These are phyloP conservation scores for Cladophialophora bantiana DNA, from an alignment of 2,329 filamentous ascomycete genomes.

Conservation along the genomic window DNA sequence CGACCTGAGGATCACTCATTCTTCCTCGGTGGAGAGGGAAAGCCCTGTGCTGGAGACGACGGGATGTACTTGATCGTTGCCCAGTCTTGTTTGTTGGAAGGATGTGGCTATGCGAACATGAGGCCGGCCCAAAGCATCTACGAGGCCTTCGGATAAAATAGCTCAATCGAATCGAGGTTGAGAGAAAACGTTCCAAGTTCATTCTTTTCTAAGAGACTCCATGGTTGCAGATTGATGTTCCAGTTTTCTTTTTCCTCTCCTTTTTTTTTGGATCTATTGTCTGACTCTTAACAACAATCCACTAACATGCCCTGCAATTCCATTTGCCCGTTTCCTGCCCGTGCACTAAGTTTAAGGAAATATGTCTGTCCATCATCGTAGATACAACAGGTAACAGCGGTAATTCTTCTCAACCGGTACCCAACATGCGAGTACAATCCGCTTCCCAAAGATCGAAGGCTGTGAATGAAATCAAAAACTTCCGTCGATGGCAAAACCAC, in stretches of 20 bases:
- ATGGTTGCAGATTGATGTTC: not conserved
- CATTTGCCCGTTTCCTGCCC: too few relatives aligned
- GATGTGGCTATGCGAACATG: slow-evolving; percentile 10
- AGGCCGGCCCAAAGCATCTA: not conserved
- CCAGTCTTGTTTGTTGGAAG: slow-evolving; percentile 48
- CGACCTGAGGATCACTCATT: slow-evolving; percentile 56
- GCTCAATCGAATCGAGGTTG: slow-evolving; percentile 12
- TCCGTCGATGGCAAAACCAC: not conserved
- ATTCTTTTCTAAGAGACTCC: not conserved
- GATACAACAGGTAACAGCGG: not conserved
- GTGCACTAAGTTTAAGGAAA: too few relatives aligned
- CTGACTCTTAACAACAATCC: too few relatives aligned
- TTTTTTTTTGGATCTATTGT: too few relatives aligned
- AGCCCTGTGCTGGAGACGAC: slow-evolving; percentile 86
- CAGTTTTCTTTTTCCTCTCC: too few relatives aligned
- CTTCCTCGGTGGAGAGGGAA: slow-evolving; percentile 74
- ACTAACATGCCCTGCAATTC: too few relatives aligned
- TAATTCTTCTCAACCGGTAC: not conserved
- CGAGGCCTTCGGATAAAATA: slow-evolving; percentile 1
- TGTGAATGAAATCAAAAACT: not conserved
- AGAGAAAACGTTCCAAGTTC: not conserved
- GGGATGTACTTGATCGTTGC: slow-evolving; percentile 88
- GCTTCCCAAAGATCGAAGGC: too few relatives aligned
- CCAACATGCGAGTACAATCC: not conserved
- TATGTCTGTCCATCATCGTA: not conserved